Evolutionary conservation across 805 yeast species (phyloP), one percentile per base, ranked within the genome.

Genomic region (Candida palmyrensis): DNA sequence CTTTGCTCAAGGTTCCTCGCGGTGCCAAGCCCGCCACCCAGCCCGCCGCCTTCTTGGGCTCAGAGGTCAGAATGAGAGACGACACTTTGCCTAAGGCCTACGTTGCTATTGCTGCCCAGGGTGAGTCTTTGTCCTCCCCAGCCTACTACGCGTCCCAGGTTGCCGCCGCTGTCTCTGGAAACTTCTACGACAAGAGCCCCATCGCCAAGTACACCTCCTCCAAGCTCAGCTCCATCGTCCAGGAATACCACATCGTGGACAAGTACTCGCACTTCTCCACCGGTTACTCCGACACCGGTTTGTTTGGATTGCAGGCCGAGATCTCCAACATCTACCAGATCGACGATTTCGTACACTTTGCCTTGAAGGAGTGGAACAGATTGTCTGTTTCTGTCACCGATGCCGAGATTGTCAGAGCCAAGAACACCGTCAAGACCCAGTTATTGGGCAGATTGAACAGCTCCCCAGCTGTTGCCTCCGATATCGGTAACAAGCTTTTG

Each of bases 291-390:
- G 86, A 82, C 61, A 68, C 82, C 38, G 92, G 92, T 56, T 73
- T 84, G 59, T 84, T 89, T 86, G 95, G 95, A 57, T 79, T 80
- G 67, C 67, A 73, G 59, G 70, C 85, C 41, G 77, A 73, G 54
- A 71, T 80, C 44, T 64, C 79, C 38, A 75, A 81, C 62, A 57
- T 79, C 44, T 59, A 44, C 25, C 64, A 66, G 49, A 65, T 84
- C 46, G 94, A 84, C 61, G 95, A 84, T 56, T 73, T 82, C 44
- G 71, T 79, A 42, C 95, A 84, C 63, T 84, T 84, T 67, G 71
- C 86, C 38, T 68, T 83, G 63, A 84, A 82, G 63, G 84, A 83
- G 71, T 84, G 94, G 92, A 83, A 82, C 73, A 78, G 92, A 73
- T 73, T 82, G 59, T 70, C 89, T 15, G 66, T 80, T 47, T 79